Evolutionary conservation across 306 rosid genomes (phyloP), one percentile per base, ranked within the genome.

Genomic region (Vigna reflexopilosa): DNA sequence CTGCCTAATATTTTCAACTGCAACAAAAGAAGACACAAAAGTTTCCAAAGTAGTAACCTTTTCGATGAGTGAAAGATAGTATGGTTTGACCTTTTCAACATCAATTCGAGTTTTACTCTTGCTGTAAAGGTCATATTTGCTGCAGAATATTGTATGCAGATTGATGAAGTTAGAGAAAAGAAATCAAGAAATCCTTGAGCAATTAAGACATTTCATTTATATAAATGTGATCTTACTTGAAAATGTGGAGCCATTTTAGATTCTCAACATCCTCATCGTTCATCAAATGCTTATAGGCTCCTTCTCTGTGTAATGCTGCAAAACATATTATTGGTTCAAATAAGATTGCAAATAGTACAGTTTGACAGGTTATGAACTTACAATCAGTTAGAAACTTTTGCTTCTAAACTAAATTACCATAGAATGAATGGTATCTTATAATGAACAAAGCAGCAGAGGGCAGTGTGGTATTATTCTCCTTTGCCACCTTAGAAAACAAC

Each of bases 351-450:
- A 77, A 70, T 51, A 10, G 52, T 50, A 5, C 73, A 68, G 10
- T 62, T 76, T 51, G 3, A 50, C 51, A 9, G 34, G 5, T 30
- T 30, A 30, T 30, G 34, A 4, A 30, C 34, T 30, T 30, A 30
- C 5, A 30, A 30, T 30, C 34, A 13, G 5, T 4, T 57, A 73
- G 67, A 6, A 56, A 45, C 4, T 13, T 67, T 66, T 22, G 44
- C 6, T 74, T 71, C 75, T 47, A 10, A 22, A 49, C 45, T 49
- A 4, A 63, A 56, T 54, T 82, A 91, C 98, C 86, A 76, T 93
- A 91, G 81, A 93, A 93, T 28, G 98, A 93, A 80, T 91, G 98
- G 85, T 91, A 93, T 91, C 98, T 87, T 67, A 93, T 86, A 56
- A 91, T 79, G 79, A 91, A 93, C 83, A 93, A 83, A 70, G 90